A percentile compares a stretch with the other conserved stretches of the same genome.
Evolutionary conservation across 495 filamentous ascomycete species (phyloP).

Genomic region (Aspergillus hancockii): DNA sequence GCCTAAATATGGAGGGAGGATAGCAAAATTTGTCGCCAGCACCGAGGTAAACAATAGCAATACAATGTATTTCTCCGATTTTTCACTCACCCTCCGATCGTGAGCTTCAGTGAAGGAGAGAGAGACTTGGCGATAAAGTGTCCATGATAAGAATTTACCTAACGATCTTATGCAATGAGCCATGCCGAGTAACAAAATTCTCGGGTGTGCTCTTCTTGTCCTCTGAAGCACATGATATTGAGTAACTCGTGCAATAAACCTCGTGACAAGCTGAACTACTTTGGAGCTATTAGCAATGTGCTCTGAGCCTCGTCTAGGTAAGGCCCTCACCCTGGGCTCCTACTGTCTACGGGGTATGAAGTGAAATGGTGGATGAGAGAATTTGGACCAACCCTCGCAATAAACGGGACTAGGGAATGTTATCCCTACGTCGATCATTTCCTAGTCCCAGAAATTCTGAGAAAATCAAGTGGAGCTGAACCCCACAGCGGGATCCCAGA

Average conservation of each 20-base stretch:
- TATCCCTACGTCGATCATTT: background rate
- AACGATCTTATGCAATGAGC: too few relatives aligned
- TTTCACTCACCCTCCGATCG: too few relatives aligned
- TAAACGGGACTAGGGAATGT: background rate
- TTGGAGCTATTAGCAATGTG: background rate
- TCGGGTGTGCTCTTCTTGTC: background rate
- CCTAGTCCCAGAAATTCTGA: background rate
- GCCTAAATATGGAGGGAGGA: background rate
- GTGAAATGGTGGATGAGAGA: background rate
- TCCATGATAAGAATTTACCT: too few relatives aligned
- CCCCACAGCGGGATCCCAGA: background rate
- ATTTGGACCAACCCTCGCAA: background rate
- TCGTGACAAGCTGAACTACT: background rate
- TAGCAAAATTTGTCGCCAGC: background rate
- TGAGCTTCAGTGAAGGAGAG: too few relatives aligned
- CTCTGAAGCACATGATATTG: background rate
- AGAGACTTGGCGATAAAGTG: too few relatives aligned
- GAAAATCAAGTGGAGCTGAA: background rate
- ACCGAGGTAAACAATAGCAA: conserved; percentile 1
- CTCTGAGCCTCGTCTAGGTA: background rate
- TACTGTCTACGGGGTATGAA: background rate
- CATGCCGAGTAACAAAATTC: background rate
- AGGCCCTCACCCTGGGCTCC: background rate
- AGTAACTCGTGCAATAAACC: background rate
- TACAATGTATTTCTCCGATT: background rate